These are phyloP conservation scores for Opeltia flavorubescens DNA, from an alignment of 495 filamentous ascomycete species.

Conservation along the genomic window DNA sequence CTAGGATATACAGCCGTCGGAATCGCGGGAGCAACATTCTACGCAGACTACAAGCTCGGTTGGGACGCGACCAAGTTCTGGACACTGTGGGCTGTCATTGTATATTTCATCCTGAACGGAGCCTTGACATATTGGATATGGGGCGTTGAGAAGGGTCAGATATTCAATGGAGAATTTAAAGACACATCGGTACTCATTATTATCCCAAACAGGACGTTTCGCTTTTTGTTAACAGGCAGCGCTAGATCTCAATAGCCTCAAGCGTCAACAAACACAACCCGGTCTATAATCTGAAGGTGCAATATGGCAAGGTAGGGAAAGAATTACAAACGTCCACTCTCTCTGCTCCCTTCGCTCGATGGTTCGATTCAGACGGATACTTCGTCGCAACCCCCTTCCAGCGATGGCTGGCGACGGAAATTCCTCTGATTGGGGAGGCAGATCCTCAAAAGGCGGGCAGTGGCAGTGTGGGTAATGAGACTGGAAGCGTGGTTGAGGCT, in stretches of 20 bases:
- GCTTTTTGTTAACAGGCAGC: neutral
- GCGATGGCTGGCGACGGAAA: constrained; percentile 54
- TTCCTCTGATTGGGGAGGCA: constrained; percentile 52
- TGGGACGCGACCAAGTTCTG: constrained; percentile 68
- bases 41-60: constrained; percentile 78
- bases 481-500: neutral
- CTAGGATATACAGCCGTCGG: constrained; percentile 73
- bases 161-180: constrained; percentile 57
- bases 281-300: constrained; percentile 57
- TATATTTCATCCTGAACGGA: constrained; percentile 71
- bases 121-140: constrained; percentile 76
- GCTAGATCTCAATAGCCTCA: constrained; percentile 51
- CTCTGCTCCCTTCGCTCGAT: constrained; percentile 60
- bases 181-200: constrained; percentile 11
- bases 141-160: constrained; percentile 63
- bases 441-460: constrained; percentile 40
- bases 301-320: constrained; percentile 18
- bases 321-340: constrained; percentile 30
- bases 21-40: constrained; percentile 70
- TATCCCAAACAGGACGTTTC: neutral
- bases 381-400: constrained; percentile 80
- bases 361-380: constrained; percentile 71
- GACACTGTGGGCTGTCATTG: constrained; percentile 53
- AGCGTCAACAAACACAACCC: constrained; percentile 63
- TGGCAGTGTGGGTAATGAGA: neutral